Percentiles rank a stretch among this genome's conserved stretches.
These are phyloP conservation scores for Rubia peregrina DNA, from an alignment of 305 asterid genomes.

Conservation along the genomic window DNA sequence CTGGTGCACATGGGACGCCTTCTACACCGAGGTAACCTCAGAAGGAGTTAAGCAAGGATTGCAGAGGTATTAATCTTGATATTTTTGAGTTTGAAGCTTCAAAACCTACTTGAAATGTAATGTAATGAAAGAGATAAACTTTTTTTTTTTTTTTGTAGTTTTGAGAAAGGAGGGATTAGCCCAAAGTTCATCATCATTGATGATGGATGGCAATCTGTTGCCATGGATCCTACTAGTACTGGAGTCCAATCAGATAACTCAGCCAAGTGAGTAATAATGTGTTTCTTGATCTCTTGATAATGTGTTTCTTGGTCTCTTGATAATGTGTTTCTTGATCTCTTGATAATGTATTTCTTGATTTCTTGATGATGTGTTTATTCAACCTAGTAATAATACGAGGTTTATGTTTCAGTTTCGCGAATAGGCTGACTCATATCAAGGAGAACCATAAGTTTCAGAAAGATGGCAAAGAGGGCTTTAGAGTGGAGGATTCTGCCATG, in stretches of 20 bases:
- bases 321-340: too few relatives aligned
- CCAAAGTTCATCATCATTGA: constrained; percentile 78
- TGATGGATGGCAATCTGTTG: constrained; percentile 92
- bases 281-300: too few relatives aligned
- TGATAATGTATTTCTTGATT: too few relatives aligned
- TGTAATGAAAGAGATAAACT: not conserved
- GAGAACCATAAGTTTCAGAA: constrained; percentile 69
- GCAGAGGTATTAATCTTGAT: constrained; percentile 41
- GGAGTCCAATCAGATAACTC: constrained; percentile 51
- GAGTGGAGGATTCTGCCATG: constrained; percentile 19
- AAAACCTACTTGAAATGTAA: not conserved
- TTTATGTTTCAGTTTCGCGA: constrained; percentile 60
- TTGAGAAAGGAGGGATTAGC: constrained; percentile 64
- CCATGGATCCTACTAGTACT: constrained; percentile 59
- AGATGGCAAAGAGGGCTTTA: constrained; percentile 15
- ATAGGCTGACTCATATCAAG: constrained; percentile 68
- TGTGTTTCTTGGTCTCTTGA: too few relatives aligned
- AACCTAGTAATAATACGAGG: constrained; percentile 1
- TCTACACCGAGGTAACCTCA: constrained; percentile 75
- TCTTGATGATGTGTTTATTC: not conserved
- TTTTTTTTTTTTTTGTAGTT: constrained; percentile 28
- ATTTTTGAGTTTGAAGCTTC: not conserved
- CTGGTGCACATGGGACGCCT: constrained; percentile 97
- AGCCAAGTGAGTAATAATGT: constrained; percentile 56
- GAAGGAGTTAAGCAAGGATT: constrained; percentile 76